phyloP scores from a whole-genome alignment of 345 rosid genomes.

The Durio zibethinus region DNA sequence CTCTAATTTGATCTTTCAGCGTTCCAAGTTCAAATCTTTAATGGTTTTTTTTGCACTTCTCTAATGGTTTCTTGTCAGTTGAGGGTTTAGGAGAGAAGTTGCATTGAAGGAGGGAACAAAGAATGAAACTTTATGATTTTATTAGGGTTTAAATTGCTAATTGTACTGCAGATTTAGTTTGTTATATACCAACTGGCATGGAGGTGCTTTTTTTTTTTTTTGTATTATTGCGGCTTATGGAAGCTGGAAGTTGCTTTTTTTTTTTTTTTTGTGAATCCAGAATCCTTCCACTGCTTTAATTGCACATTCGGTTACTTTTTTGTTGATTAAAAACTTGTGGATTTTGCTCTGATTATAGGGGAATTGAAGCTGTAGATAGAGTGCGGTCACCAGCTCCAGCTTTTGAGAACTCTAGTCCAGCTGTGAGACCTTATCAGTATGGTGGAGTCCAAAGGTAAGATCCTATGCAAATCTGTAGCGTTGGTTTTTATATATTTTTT shows the following conservation, averaged over 20 bases:
- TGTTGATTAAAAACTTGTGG: background rate
- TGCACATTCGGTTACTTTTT: background rate
- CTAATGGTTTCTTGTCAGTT: background rate
- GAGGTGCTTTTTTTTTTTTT: background rate
- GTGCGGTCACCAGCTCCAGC: slow-evolving; percentile 21
- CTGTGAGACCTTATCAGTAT: slow-evolving; percentile 26
- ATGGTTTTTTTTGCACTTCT: background rate
- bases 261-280: background rate
- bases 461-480: background rate
- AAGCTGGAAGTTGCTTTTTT: background rate
- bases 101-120: background rate
- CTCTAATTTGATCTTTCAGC: background rate
- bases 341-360: slow-evolving; percentile 20
- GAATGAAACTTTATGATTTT: background rate
- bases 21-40: background rate
- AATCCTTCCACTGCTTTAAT: background rate
- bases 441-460: slow-evolving; percentile 28
- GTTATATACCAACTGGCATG: background rate
- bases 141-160: background rate
- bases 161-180: background rate
- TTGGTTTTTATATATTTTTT: background rate
- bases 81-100: background rate
- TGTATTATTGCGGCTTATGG: background rate
- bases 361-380: slow-evolving; percentile 27
- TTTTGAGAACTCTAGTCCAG: slow-evolving; percentile 23